Evolutionary conservation across 2,329 filamentous ascomycete genomes (phyloP), one percentile per base, ranked within the genome.

Genomic region (Seiridium unicorne): DNA sequence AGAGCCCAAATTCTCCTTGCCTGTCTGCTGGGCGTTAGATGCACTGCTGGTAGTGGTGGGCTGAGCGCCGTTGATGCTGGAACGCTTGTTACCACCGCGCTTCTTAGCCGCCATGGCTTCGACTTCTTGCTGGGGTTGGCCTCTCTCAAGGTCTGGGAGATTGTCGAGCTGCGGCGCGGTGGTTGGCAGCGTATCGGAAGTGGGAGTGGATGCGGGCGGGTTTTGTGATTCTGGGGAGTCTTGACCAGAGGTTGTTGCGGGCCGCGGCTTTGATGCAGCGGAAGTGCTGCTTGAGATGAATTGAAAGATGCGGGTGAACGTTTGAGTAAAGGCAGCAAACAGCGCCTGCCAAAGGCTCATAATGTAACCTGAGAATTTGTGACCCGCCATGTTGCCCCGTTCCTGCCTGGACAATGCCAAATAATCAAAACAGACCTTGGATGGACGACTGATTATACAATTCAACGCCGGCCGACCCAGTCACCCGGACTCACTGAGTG

Each of bases 301-400:
- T 61, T 56, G 65, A 65, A 69, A 68, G 66, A 70, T 61, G 64
- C 67, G 67, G 63, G 65, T 62, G 61, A 68, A 69, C 60, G 73
- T 61, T 61, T 70, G 66, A 62, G 68, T 65, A 61, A 72, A 70
- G 59, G 69, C 65, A 64, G 69, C 70, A 73, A 73, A 72, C 70
- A 73, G 65, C 51, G 62, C 69, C 64, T 72, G 66, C 71, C 70
- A 72, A 61, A 73, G 58, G 63, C 60, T 69, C 64, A 64, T 65
- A 58, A 70, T 67, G 69, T 72, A 72, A 71, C 70, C 67, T 66
- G 68, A 71, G 60, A 67, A 64, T 66, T 71, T 69, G 69, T 70
- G 69, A 68, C 65, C 69, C 69, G 69, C 69, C 70, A 72, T 72
- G 68, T 60, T 65, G 8, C 49, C 18, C 38, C 38, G 18, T 59